Base-by-base conservation (phyloP, 768 basidiomycete species). In the Trametes meyenii region DNA sequence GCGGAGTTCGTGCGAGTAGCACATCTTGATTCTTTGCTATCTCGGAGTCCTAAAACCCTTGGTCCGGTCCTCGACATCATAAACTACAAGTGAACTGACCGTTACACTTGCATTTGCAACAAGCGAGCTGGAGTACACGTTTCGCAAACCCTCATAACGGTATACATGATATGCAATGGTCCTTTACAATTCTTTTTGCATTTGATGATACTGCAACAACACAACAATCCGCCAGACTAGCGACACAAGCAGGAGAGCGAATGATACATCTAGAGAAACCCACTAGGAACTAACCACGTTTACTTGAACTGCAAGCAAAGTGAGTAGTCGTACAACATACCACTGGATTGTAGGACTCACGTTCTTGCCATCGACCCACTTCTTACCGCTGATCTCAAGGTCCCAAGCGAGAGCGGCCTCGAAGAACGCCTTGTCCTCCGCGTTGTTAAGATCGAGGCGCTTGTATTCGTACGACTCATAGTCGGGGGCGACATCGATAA, bases 381-480 rank as follows among this genome's bases (percentile, higher is more conserved):
- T 84, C 85, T 92, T 94, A 33, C 89, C 96, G 66, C 88, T 87
- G 58, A 97, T 69, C 77, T 89, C 86, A 62, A 96, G 77, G 78
- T 96, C 94, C 96, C 96, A 98, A 50, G 94, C 92, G 67, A 96
- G 84, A 24, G 91, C 92, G 67, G 82, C 90, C 82, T 94, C 93
- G 72, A 98, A 95, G 85, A 90, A 96, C 62, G 81, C 80, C 81
- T 95, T 95, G 69, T 98, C 89, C 17, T 78, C 86, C 26, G 78
- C 79, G 61, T 89, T 88, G 50, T 76, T 77, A 49, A 94, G 75
- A 74, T 97, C 89, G 69, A 98, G 78, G 76, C 82, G 85, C 70
- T 78, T 85, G 82, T 85, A 98, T 2, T 71, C 68, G 78, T 98
- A 98, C 35, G 88, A 90, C 77, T 98, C 96, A 82, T 81, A 96